Conservation (phyloP, 495 filamentous ascomycete genomes). For the Lepidopterella palustris region DNA sequence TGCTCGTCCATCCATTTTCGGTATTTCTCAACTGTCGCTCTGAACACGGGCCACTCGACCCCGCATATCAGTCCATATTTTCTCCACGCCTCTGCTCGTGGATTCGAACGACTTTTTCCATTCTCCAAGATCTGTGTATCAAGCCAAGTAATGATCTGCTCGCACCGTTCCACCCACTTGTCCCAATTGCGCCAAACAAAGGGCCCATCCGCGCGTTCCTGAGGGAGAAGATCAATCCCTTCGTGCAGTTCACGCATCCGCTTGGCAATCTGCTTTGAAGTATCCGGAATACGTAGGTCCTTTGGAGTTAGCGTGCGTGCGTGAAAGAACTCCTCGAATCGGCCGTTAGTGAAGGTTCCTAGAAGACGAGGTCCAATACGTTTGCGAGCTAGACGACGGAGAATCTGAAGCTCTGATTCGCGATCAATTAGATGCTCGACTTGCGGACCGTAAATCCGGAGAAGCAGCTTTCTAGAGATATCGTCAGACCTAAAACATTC, state of each 20-base stretch:
- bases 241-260: conserved; percentile 95
- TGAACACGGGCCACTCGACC: conserved; percentile 75
- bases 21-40: conserved; percentile 68
- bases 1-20: conserved; percentile 63
- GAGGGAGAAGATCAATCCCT: conserved; percentile 74
- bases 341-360: conserved; percentile 90
- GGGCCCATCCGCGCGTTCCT: conserved; percentile 71
- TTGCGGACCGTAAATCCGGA: conserved; percentile 92
- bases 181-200: conserved; percentile 91
- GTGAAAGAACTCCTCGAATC: conserved; percentile 90
- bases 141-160: conserved; percentile 67
- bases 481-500: conserved; percentile 10
- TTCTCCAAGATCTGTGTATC: conserved; percentile 58
- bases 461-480: conserved; percentile 61
- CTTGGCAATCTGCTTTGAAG: conserved; percentile 92
- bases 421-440: conserved; percentile 94
- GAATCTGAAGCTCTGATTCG: conserved; percentile 79
- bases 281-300: conserved; percentile 74
- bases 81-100: conserved; percentile 52
- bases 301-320: conserved; percentile 67
- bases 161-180: conserved; percentile 79
- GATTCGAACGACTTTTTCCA: conserved; percentile 34
- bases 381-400: conserved; percentile 80
- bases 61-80: conserved; percentile 72
- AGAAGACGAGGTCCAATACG: conserved; percentile 89